Conservation (phyloP, 2,329 filamentous ascomycete genomes). For the Aspergillus japonicus region DNA sequence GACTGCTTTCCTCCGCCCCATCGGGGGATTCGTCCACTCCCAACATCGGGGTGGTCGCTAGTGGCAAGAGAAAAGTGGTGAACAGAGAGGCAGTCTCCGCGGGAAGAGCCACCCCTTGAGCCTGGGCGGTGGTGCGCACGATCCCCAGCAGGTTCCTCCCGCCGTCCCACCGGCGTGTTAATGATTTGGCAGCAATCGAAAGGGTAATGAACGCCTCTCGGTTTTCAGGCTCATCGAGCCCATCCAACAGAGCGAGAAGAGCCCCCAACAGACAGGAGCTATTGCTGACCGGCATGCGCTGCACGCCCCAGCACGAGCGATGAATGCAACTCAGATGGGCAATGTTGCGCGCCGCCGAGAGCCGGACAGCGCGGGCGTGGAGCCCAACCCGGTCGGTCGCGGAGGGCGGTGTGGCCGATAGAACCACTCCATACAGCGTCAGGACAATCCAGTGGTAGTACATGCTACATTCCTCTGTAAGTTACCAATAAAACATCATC, state of each 20-base stretch:
- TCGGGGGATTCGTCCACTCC: neutral
- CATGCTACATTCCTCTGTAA: slow-evolving; percentile 27
- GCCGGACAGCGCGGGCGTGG: slow-evolving; percentile 18
- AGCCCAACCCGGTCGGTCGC: slow-evolving; percentile 6
- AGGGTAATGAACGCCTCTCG: slow-evolving; percentile 28
- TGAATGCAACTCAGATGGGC: slow-evolving; percentile 27
- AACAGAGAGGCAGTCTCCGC: slow-evolving; percentile 25
- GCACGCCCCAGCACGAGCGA: slow-evolving; percentile 30
- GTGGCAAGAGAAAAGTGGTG: neutral
- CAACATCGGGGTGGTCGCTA: neutral
- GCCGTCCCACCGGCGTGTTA: slow-evolving; percentile 25
- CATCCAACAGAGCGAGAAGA: slow-evolving; percentile 28
- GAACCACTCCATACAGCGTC: slow-evolving; percentile 26
- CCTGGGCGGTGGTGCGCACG: slow-evolving; percentile 22
- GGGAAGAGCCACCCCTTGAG: slow-evolving; percentile 21
- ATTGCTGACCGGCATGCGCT: slow-evolving; percentile 33
- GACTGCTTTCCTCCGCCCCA: neutral
- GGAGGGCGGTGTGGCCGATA: neutral
- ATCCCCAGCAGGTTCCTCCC: slow-evolving; percentile 7
- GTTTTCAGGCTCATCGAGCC: slow-evolving; percentile 22
- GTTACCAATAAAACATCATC: neutral
- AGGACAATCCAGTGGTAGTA: slow-evolving; percentile 41
- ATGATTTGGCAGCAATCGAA: slow-evolving; percentile 22
- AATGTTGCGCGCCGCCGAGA: slow-evolving; percentile 28
- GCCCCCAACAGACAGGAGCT: slow-evolving; percentile 32